phyloP scores from a whole-genome alignment of 225 moss, liverwort and hornwort genomes.

The Ulota crispa region DNA sequence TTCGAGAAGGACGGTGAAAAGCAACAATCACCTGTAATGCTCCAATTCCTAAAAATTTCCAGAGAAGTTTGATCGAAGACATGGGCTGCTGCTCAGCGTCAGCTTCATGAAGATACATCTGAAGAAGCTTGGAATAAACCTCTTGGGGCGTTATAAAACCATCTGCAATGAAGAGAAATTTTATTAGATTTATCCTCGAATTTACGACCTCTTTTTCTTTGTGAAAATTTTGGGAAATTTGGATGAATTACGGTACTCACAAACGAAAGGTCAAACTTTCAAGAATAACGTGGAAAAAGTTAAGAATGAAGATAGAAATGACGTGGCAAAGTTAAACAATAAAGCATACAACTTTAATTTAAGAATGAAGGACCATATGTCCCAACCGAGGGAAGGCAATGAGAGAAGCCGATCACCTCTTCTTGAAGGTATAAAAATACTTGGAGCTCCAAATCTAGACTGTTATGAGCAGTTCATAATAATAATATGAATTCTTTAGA shows the following conservation, averaged over 20 bases:
- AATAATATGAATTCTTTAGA: neutral
- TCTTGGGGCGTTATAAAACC: slow-evolving; percentile 36
- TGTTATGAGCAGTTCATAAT: neutral
- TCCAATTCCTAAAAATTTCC: neutral
- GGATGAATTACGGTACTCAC: neutral
- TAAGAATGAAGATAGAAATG: neutral
- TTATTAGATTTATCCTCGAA: neutral
- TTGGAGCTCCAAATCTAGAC: neutral
- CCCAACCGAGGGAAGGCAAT: neutral
- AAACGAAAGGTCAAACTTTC: neutral
- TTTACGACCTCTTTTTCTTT: too few species aligned
- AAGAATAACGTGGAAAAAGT: neutral
- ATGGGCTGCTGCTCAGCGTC: neutral
- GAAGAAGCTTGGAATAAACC: slow-evolving; percentile 31
- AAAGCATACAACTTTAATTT: too few species aligned
- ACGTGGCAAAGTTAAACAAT: too few species aligned
- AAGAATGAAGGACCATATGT: neutral
- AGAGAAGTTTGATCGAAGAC: neutral
- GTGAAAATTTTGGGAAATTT: neutral
- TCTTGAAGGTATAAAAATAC: neutral
- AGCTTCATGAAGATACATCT: slow-evolving; percentile 1
- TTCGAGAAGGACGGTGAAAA: neutral
- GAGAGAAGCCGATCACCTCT: neutral
- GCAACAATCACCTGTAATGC: neutral
- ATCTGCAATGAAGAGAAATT: slow-evolving; percentile 7